Evolutionary conservation across 768 basidiomycete species (phyloP).

Genomic region (Phanerodontia chrysosporium): DNA sequence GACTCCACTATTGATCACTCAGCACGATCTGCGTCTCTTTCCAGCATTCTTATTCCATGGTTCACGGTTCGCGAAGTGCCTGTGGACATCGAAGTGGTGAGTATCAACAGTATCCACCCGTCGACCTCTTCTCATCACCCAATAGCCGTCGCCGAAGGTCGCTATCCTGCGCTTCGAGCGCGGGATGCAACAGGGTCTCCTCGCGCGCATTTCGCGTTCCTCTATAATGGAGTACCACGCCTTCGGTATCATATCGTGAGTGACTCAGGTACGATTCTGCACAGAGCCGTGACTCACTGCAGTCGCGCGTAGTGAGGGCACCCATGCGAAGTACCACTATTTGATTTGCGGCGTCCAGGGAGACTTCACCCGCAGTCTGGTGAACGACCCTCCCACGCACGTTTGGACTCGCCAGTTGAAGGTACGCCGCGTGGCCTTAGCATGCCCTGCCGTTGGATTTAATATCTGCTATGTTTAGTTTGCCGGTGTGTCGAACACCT

Average conservation of each 20-base stretch:
- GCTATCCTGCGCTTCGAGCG: slow-evolving; percentile 38
- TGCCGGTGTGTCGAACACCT: slow-evolving; percentile 42
- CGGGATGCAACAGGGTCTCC: slow-evolving; percentile 43
- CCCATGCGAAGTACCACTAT: slow-evolving; percentile 38
- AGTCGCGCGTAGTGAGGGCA: slow-evolving; percentile 30
- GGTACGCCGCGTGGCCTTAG: slow-evolving; percentile 18
- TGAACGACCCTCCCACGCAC: slow-evolving; percentile 35
- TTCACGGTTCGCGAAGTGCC: slow-evolving; percentile 34
- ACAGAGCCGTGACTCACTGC: neutral
- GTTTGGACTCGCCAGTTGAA: slow-evolving; percentile 43
- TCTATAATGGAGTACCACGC: slow-evolving; percentile 43
- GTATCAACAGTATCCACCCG: slow-evolving; percentile 12
- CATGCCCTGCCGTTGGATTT: neutral
- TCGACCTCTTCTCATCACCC: neutral
- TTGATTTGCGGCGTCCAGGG: slow-evolving; percentile 44
- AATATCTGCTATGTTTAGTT: slow-evolving; percentile 24
- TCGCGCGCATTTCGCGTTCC: slow-evolving; percentile 36
- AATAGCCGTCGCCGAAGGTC: slow-evolving; percentile 39
- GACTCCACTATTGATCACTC: neutral
- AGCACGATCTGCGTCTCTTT: neutral
- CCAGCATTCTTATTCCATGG: slow-evolving; percentile 37
- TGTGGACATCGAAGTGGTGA: slow-evolving; percentile 38
- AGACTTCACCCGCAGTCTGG: slow-evolving; percentile 39
- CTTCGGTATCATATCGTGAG: slow-evolving; percentile 38
- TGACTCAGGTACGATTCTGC: neutral